Evolutionary conservation across 257 asterid species (phyloP).

Genomic region (Ilex asprella): DNA sequence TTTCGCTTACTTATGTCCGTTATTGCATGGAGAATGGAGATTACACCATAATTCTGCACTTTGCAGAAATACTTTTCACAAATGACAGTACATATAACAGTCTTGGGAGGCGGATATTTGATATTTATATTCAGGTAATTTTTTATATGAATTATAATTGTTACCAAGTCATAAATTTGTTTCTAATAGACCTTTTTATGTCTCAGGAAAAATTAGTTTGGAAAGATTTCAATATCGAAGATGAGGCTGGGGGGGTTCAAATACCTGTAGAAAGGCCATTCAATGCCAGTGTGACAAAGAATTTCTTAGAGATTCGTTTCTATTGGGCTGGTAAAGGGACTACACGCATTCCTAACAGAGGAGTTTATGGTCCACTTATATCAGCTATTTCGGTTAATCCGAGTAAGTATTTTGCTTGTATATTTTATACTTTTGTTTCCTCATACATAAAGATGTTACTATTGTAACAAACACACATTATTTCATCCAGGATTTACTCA

Average conservation of each 20-base stretch:
- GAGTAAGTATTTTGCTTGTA: neutral
- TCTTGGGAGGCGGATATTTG: constrained; percentile 74
- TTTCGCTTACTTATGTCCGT: constrained; percentile 65
- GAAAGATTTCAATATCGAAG: constrained; percentile 63
- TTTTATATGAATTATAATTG: neutral
- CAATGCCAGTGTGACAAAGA: constrained; percentile 49
- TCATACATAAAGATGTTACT: too few relatives aligned
- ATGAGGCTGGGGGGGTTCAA: constrained; percentile 61
- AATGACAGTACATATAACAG: constrained; percentile 53
- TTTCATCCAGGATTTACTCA: too few relatives aligned
- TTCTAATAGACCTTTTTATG: too few relatives aligned
- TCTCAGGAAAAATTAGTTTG: constrained; percentile 52
- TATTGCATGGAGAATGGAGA: constrained; percentile 81
- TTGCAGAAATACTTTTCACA: constrained; percentile 66
- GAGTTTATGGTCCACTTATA: constrained; percentile 76
- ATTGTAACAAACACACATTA: too few relatives aligned
- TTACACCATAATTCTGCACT: constrained; percentile 67
- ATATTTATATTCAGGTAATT: constrained; percentile 75
- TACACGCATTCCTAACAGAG: constrained; percentile 59
- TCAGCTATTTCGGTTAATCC: constrained; percentile 41
- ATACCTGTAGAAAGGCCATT: constrained; percentile 41
- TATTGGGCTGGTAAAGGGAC: constrained; percentile 90
- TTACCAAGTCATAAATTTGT: neutral
- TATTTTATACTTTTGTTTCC: too few relatives aligned
- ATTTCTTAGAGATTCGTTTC: constrained; percentile 65